Evolutionary conservation across 2,329 filamentous ascomycete genomes (phyloP), one percentile per base, ranked within the genome.

Genomic region (Beauveria rudraprayagi): DNA sequence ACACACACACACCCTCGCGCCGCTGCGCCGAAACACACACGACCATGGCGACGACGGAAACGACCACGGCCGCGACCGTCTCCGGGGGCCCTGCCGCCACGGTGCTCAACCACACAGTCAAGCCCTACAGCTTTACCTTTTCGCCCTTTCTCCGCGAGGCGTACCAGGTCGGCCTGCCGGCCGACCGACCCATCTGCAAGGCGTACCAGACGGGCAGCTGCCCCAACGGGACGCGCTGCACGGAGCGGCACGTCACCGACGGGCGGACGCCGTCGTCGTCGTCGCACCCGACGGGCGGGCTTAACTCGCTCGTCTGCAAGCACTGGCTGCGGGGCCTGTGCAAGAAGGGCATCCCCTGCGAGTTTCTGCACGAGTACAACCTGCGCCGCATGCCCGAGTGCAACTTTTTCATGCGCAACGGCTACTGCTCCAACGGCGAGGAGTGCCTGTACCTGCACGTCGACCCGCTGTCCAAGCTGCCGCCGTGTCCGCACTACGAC

Each of bases 311-410:
- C 17, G 93, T 99, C 63, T 99, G 94, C 85, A 99, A 99, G 79
- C 94, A 97, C 81, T 97, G 94, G 87, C 86, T 97, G 70, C 90
- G 95, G 66, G 93, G 92, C 0, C 85, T 99, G 22, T 99, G 94
- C 81, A 99, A 99, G 73, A 97, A 97, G 77, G 94, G 93, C 69
- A 89, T 97, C 71, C 85, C 87, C 67, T 99, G 94, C 85, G 94
- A 99, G 78, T 99, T 97, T 70, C 81, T 97, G 54, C 94, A 99
- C 81, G 94, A 97, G 77, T 99, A 97, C 80, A 97, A 99, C 77
- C 83, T 99, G 67, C 87, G 94, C 65, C 92, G 94, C 75, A 97
- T 97, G 91, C 92, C 94, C 65, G 94, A 97, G 78, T 99, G 94
- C 78, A 96, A 96, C 71, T 96, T 96, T 76, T 97, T 93, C 76